phyloP scores from a whole-genome alignment of 1,284 basidiomycete species.

The Papiliotrema nemorosa region DNA sequence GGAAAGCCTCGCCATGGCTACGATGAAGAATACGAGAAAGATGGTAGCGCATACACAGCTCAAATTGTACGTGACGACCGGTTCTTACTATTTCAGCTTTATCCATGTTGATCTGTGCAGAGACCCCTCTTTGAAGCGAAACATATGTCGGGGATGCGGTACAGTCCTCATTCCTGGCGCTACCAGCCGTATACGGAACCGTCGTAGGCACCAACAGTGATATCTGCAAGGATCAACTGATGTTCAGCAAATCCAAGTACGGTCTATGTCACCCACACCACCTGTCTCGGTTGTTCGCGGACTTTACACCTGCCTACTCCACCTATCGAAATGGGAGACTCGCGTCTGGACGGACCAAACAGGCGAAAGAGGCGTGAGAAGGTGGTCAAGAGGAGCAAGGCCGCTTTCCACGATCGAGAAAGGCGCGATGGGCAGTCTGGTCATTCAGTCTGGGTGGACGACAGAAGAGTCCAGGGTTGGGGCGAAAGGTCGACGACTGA shows the following conservation, averaged over 20 bases:
- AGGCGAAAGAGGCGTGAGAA: constrained; percentile 16
- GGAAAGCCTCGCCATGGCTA: constrained; percentile 21
- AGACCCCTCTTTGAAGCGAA: constrained; percentile 38
- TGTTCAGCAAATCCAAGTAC: constrained; percentile 23
- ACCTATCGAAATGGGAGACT: background rate
- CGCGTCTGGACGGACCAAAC: constrained; percentile 27
- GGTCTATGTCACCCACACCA: constrained; percentile 19
- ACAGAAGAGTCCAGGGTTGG: constrained; percentile 19
- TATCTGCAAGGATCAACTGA: background rate
- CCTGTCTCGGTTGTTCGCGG: constrained; percentile 30
- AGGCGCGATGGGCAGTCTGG: background rate
- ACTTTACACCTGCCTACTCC: constrained; percentile 17
- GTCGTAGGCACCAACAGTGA: no score
- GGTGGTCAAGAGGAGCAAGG: constrained; percentile 7
- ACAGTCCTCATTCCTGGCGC: constrained; percentile 42
- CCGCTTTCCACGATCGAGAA: constrained; percentile 29
- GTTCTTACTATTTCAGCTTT: no score
- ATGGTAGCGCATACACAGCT: constrained; percentile 43
- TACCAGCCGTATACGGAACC: constrained; percentile 32
- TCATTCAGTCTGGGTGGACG: constrained; percentile 22
- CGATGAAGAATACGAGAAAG: constrained; percentile 25
- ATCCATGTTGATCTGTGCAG: no score
- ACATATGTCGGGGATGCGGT: constrained; percentile 32
- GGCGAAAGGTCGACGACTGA: constrained; percentile 5
- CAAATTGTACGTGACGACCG: no score